Evolutionary conservation across 2,329 filamentous ascomycete species (phyloP).

Genomic region (Lecanicillium sp.): DNA sequence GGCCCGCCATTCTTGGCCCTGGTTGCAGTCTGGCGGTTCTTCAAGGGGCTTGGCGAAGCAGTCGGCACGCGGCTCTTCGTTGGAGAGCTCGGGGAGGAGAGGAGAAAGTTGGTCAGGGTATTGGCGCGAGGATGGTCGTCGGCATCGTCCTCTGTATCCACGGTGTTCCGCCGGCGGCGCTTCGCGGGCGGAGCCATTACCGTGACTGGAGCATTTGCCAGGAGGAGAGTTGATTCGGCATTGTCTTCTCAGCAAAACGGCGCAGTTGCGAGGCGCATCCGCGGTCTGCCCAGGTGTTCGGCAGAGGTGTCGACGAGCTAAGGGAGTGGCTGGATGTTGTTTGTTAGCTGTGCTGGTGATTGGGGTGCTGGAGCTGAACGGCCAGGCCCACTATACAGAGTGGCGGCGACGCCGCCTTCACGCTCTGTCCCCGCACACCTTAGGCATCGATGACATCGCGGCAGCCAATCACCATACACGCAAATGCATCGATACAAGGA

Average conservation of each 20-base stretch:
- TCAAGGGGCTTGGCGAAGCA: slow-evolving; percentile 34
- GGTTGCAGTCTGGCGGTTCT: slow-evolving; percentile 12
- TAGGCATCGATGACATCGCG: too few relatives aligned
- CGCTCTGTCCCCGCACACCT: too few relatives aligned
- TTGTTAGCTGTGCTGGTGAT: too few relatives aligned
- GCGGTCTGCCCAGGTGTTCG: too few relatives aligned
- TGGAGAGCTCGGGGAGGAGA: slow-evolving; percentile 42
- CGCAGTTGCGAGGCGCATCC: too few relatives aligned
- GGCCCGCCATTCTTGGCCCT: slow-evolving; percentile 15
- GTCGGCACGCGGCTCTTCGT: slow-evolving; percentile 22
- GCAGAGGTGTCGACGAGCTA: too few relatives aligned
- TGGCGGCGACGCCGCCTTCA: too few relatives aligned
- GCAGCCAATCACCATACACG: too few relatives aligned
- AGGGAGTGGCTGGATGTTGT: too few relatives aligned
- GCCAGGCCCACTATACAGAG: too few relatives aligned
- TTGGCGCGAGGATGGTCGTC: slow-evolving; percentile 35
- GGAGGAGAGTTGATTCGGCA: slow-evolving; percentile 15
- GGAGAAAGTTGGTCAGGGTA: slow-evolving; percentile 45
- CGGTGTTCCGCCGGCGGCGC: slow-evolving; percentile 49
- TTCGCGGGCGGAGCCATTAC: slow-evolving; percentile 52
- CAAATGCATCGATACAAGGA: too few relatives aligned
- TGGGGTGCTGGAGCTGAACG: too few relatives aligned
- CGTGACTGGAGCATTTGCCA: slow-evolving; percentile 22
- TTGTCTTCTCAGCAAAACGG: not conserved
- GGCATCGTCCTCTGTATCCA: slow-evolving; percentile 43